Evolutionary conservation across 208 protist species (phyloP), one percentile per base, ranked within the genome.

Genomic region (Strigomonas culicis): DNA sequence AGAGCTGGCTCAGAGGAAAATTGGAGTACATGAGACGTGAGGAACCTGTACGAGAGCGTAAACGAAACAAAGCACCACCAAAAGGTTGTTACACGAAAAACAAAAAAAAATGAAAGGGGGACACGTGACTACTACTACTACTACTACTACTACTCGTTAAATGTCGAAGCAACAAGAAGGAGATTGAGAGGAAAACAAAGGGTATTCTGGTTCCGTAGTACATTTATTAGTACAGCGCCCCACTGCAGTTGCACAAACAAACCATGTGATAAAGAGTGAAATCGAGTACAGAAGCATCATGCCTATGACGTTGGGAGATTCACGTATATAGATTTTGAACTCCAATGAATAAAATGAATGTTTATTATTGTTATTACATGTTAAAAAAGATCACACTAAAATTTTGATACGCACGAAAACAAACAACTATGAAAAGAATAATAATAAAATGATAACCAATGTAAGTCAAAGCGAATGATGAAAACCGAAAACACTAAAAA

Each of bases 1-100:
- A 62, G 4, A 72, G 60, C 28, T 84, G 61, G 17, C 17, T 57
- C 2, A 80, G 63, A 0, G 68, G 50, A 30, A 79, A 25, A 24
- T 74, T 60, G 30, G 55, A 28, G 31, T 60, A 60, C 55, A 60
- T 60, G 46, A n/a, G 59, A 36, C 11, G 43, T 46, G 46, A 25
- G 49, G 22, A 57, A 22, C n/a, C 4, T 50, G 7, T 21, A 30
- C 3, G 24, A 53, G 24, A 66, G 27, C 30, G 24, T 22, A 46
- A 30, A 57, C 1, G 39, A 44, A 44, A 65, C 24, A 56, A 56
- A 65, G 6, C 6, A 36, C 8, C 21, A 53, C 24, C 56, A 59
- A 34, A 32, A 27, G 4, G 30, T 27, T 17, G 1, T 19, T n/a
- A 52, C 4, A 65, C 1, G 43, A 46, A 10, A 46, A 30, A 57